phyloP scores from a whole-genome alignment of 345 rosid species.

The Cardamine occulta region DNA sequence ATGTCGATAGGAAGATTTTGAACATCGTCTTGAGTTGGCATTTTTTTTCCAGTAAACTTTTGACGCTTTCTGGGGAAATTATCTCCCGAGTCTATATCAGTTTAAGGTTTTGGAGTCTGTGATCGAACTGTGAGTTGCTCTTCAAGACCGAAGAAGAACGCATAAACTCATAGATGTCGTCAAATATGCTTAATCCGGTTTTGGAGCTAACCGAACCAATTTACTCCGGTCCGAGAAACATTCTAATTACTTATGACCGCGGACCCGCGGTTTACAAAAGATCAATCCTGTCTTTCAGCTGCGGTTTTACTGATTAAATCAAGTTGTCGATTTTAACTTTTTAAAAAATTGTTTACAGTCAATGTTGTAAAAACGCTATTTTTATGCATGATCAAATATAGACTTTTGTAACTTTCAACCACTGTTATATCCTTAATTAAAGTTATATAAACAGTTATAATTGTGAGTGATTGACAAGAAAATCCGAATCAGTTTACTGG shows the following conservation, averaged over 20 bases:
- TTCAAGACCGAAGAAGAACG: neutral
- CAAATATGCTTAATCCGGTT: conserved; percentile 18
- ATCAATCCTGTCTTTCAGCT: neutral
- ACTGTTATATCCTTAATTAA: neutral
- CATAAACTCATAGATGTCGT: neutral
- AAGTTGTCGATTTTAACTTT: neutral
- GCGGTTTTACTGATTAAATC: neutral
- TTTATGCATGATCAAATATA: neutral
- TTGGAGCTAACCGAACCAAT: neutral
- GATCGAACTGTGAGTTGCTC: neutral
- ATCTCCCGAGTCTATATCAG: conserved; percentile 2
- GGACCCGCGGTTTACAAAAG: no score
- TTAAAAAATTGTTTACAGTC: neutral
- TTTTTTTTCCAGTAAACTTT: conserved; percentile 25
- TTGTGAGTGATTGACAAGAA: neutral
- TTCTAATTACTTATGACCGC: no score
- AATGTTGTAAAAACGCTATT: neutral
- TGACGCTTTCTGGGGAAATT: conserved; percentile 9
- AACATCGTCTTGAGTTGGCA: conserved; percentile 72
- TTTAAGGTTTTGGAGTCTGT: conserved; percentile 22
- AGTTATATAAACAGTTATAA: neutral
- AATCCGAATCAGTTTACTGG: neutral
- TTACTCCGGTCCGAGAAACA: conserved; percentile 30
- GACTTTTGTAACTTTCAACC: neutral
- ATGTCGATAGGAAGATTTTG: conserved; percentile 94